Base-by-base conservation (phyloP, 768 basidiomycete species). In the Rhizopogon salebrosus region DNA sequence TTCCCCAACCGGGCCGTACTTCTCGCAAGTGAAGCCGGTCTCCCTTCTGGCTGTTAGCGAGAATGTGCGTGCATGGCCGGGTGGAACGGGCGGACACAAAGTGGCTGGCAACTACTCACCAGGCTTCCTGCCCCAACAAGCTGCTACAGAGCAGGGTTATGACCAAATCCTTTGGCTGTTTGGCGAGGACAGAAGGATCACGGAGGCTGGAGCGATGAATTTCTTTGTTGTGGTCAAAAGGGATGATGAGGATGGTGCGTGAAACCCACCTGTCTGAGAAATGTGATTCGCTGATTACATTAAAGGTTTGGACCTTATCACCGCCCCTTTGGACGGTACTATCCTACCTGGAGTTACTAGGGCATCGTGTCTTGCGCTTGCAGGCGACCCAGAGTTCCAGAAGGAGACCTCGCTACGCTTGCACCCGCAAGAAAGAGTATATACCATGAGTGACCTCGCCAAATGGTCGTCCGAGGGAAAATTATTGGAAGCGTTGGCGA, bases 271-370 rank as follows among this genome's bases (percentile, higher is more conserved):
- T 41, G 52, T 35, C 4, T 49, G 20, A 42, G 52, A 36, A 4
- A 22, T 27, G 29, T 11, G 22, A 34, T 31, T 9, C 16, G 13
- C 11, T 22, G 3, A 37, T 45, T n/a, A 34, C 16, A 41, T 8
- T 36, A 35, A 60, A 89, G 86, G 74, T n/a, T 66, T 82, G 54
- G 92, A 98, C 65, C 76, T 97, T 49, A 76, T 92, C 57, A 97
- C 95, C 1, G 90, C 95, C 2, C 88, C 92, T 13, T 72, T 97
- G 54, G 92, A 89, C 64, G 93, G 94, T 46, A 87, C 91, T 70
- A 92, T 98, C 62, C 81, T 98, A 2, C 93, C 94, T 2, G 92
- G 95, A 41, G 83, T 98, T 23, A 97, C 94, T 6, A 84, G 95
- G 56, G 87, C 89, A 61, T 93, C 91, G 24, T 84, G 90, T 39